Evolutionary conservation across 345 rosid genomes (phyloP).

Genomic region (Trapa incisa): DNA sequence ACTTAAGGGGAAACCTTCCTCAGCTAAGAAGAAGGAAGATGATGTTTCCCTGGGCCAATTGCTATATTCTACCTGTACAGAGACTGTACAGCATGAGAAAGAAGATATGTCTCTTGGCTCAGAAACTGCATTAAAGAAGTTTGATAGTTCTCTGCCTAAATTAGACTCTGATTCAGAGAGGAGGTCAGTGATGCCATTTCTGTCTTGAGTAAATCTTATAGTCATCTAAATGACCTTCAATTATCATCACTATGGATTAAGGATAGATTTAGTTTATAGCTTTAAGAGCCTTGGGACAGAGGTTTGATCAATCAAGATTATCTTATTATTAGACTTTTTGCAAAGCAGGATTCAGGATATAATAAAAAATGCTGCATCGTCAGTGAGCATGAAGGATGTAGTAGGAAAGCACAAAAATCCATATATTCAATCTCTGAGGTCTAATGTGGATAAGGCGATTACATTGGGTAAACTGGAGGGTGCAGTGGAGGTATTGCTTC

Average conservation of each 20-base stretch:
- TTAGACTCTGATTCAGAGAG: constrained; percentile 58
- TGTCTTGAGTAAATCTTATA: background rate
- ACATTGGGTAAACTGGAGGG: constrained; percentile 74
- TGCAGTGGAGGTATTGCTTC: constrained; percentile 56
- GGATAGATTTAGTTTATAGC: background rate
- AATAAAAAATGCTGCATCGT: constrained; percentile 41
- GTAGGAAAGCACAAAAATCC: constrained; percentile 33
- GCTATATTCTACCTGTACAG: constrained; percentile 13
- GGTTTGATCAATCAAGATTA: background rate
- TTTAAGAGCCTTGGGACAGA: background rate
- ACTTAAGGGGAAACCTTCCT: constrained; percentile 21
- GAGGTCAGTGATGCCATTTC: constrained; percentile 29
- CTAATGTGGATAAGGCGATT: constrained; percentile 44
- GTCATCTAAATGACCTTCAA: background rate
- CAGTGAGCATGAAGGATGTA: constrained; percentile 42
- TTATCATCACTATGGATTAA: background rate
- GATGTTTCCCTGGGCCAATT: constrained; percentile 29
- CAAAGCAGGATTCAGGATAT: constrained; percentile 41
- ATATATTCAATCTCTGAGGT: constrained; percentile 38
- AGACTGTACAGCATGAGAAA: constrained; percentile 19
- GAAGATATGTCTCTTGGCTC: constrained; percentile 13
- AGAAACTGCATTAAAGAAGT: constrained; percentile 17
- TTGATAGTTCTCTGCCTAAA: constrained; percentile 18
- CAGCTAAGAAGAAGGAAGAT: constrained; percentile 13
- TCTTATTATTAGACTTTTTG: background rate